Evolutionary conservation across 495 filamentous ascomycete species (phyloP), one percentile per base, ranked within the genome.

Genomic region (Stereocaulon alpinum): DNA sequence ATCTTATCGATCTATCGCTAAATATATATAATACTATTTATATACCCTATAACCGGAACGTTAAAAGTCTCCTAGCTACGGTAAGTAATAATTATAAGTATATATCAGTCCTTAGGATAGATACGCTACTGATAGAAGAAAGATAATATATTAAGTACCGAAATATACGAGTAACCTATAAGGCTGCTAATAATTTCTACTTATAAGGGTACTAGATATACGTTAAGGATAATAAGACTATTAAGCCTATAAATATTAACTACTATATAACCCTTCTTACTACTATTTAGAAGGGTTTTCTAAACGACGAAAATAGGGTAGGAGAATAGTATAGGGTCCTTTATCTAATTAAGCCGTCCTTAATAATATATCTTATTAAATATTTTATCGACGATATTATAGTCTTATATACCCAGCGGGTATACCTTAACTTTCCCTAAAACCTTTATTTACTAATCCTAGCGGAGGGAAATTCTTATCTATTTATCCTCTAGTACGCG

Each of bases 51-150:
- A 48, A 56, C 30, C 11, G 37, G 30, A 0, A 61, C 17, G 1
- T 60, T 56, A 34, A 56, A 37, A 3, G 0, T 37, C 51, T 66
- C 64, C 40, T 66, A 43, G 1, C 58, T 44, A 5, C 51, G 2
- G 22, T 64, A 52, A 29, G 34, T 50, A 10, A 54, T 34, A 3
- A 64, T 58, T 1, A 44, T 57, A 22, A 66, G 32, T 14, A 45
- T 56, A 17, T 61, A 22, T 2, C 48, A 22, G 29, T 66, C 5
- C 2, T 60, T 12, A 1, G 9, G 12, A 7, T 18, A 15, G 1
- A 66, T 37, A 0, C 6, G 40, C 52, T 37, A 66, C 18, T 66
- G 50, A 22, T 61, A 64, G 37, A 66, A 66, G 50, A 64, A 61
- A 1, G 37, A 40, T 3, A 40, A 14, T 0, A 24, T n/a, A 27